Conservation (phyloP, 306 rosid species). For the Begonia peltatifolia region DNA sequence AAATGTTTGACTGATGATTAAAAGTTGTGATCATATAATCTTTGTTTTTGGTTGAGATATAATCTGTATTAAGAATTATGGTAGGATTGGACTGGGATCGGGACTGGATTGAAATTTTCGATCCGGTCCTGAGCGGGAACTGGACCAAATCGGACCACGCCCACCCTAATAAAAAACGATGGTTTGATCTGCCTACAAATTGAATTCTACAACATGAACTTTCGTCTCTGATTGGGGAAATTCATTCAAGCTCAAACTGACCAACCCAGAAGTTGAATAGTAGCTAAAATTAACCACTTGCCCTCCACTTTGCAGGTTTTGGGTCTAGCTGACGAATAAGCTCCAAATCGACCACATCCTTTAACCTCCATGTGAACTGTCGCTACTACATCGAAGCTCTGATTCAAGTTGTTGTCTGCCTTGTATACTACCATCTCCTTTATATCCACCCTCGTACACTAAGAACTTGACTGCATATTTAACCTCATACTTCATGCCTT, state of each 20-base stretch:
- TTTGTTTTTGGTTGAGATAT: too few relatives aligned
- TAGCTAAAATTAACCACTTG: conserved; percentile 29
- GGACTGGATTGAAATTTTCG: too few relatives aligned
- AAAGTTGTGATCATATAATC: too few relatives aligned
- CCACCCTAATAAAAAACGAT: too few relatives aligned
- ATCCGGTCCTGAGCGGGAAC: too few relatives aligned
- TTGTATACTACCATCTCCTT: too few relatives aligned
- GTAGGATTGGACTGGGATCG: too few relatives aligned
- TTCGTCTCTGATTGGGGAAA: conserved; percentile 40
- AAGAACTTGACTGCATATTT: conserved; percentile 17
- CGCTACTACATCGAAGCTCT: conserved; percentile 16
- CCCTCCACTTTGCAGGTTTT: conserved; percentile 14
- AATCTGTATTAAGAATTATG: too few relatives aligned
- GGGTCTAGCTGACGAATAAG: conserved; percentile 40
- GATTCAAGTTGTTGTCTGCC: neutral
- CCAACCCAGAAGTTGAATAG: conserved; percentile 36
- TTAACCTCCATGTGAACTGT: conserved; percentile 24
- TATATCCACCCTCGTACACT: conserved; percentile 3
- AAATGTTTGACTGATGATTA: too few relatives aligned
- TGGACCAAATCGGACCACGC: too few relatives aligned
- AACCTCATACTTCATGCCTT: conserved; percentile 12
- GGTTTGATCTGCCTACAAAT: conserved; percentile 20
- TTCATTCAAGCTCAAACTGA: conserved; percentile 31
- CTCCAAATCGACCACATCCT: conserved; percentile 58
- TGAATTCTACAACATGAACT: conserved; percentile 42